Percentiles rank a stretch among this genome's conserved stretches.
Conservation (phyloP, 1,284 basidiomycete genomes). For the Coniferiporia weirii region DNA sequence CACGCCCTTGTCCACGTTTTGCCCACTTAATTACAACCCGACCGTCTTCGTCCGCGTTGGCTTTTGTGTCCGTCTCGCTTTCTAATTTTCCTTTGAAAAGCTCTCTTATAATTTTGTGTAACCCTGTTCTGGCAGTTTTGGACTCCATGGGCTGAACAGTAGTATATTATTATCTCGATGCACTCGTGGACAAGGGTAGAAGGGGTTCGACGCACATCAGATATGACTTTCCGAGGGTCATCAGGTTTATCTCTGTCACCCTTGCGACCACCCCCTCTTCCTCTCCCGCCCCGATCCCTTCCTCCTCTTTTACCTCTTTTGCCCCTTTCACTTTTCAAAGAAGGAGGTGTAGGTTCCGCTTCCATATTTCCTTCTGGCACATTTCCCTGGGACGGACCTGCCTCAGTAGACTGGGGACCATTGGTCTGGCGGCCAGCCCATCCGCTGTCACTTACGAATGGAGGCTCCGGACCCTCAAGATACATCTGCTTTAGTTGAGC, state of each 20-base stretch:
- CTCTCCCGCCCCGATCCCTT: conserved; percentile 39
- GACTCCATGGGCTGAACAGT: conserved; percentile 65
- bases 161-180: conserved; percentile 18
- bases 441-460: conserved; percentile 60
- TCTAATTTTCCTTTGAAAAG: conserved; percentile 82
- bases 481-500: conserved; percentile 65
- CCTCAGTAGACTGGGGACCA: conserved; percentile 22
- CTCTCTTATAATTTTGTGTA: conserved; percentile 80
- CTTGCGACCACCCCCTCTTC: conserved; percentile 41
- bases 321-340: conserved; percentile 26
- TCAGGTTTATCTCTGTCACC: conserved; percentile 38
- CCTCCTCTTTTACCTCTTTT: conserved; percentile 37
- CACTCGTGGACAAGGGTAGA: conserved; percentile 1
- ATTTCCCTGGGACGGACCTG: conserved; percentile 19
- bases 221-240: conserved; percentile 71
- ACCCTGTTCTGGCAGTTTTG: conserved; percentile 75
- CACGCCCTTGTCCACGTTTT: conserved; percentile 39
- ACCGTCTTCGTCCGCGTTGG: conserved; percentile 54
- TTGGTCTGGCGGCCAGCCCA: conserved; percentile 50
- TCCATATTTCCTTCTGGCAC: conserved; percentile 27
- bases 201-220: conserved; percentile 56
- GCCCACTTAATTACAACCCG: conserved; percentile 74
- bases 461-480: conserved; percentile 70
- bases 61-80: conserved; percentile 65
- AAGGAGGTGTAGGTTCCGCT: conserved; percentile 15